Evolutionary conservation across 805 yeast genomes (phyloP), one percentile per base, ranked within the genome.

Genomic region (Priceomyces castillae): DNA sequence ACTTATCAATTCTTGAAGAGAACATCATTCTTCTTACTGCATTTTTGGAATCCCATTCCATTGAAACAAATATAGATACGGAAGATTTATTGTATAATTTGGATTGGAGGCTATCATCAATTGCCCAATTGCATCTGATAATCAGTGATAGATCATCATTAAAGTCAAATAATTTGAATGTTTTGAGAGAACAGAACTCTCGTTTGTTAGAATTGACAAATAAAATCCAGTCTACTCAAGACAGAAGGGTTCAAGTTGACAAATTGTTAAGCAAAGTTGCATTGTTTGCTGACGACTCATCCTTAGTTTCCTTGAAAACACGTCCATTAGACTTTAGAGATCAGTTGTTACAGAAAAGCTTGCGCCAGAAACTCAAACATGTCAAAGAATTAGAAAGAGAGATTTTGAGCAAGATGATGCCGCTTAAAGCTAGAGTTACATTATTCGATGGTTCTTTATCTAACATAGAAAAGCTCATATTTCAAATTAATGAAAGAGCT

Each of bases 321-420:
- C 48, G 64, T 17, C 67, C 67, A 19, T 54, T 71, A 22, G 73
- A 68, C 40, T 53, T 60, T 14, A 56, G 54, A 7, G 62, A 58
- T 22, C 62, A 58, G 19, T 40, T 48, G 9, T 43, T 67, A 37
- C 61, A 59, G 49, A 51, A 25, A 5, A 48, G 43, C 0, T 44
- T 71, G 17, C 52, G 73, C 15, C 46, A 47, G 30, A 68, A 67
- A 44, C 46, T 64, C 14, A 46, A 48, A 2, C 45, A 45, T 1
- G 56, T 67, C 26, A 50, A 55, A 41, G 30, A 41, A 10, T 51
- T 59, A 9, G 61, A 59, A 30, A 57, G 57, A 12, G 50, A 61
- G 26, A 45, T 65, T 7, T 41, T 57, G 23, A 42, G 51, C 18
- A 51, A 51, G 34, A 44, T 71, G 51, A 56, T 70, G 46, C 69